These are phyloP conservation scores for Saturnispora quitensis DNA, from an alignment of 805 yeast species.

Conservation along the genomic window DNA sequence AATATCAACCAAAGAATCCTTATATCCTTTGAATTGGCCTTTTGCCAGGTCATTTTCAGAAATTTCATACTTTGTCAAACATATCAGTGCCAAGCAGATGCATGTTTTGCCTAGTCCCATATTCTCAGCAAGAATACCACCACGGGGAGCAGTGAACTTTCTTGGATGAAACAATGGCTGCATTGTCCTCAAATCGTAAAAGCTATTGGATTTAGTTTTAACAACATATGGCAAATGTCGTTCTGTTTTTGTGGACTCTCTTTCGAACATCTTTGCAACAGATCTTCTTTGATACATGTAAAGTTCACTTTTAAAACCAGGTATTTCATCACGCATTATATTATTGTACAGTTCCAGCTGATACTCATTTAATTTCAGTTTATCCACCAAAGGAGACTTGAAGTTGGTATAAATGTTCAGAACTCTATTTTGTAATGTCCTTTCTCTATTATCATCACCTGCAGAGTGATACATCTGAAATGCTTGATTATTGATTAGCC, in stretches of 20 bases:
- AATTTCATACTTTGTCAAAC: constrained; percentile 44
- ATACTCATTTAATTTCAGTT: constrained; percentile 16
- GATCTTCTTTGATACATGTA: constrained; percentile 57
- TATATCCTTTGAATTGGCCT: neutral
- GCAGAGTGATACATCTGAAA: constrained; percentile 1
- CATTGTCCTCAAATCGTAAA: constrained; percentile 31
- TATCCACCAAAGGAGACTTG: constrained; percentile 23
- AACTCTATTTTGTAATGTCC: constrained; percentile 7
- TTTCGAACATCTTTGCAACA: constrained; percentile 47
- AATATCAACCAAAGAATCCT: constrained; percentile 21
- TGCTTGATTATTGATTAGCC: constrained; percentile 27
- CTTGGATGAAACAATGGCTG: constrained; percentile 32
- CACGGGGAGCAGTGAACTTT: constrained; percentile 40
- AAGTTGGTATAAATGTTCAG: constrained; percentile 31
- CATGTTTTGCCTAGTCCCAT: constrained; percentile 63
- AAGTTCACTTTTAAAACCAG: constrained; percentile 42
- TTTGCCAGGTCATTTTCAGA: constrained; percentile 33
- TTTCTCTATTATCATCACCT: neutral
- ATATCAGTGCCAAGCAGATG: constrained; percentile 48
- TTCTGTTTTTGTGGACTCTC: constrained; percentile 32
- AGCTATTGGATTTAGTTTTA: constrained; percentile 3
- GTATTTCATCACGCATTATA: constrained; percentile 25
- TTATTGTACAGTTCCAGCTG: constrained; percentile 15
- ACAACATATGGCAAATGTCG: constrained; percentile 20
- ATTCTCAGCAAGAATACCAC: constrained; percentile 59